These are phyloP conservation scores for Clathrospora elynae DNA, from an alignment of 2,329 filamentous ascomycete species.

Conservation along the genomic window DNA sequence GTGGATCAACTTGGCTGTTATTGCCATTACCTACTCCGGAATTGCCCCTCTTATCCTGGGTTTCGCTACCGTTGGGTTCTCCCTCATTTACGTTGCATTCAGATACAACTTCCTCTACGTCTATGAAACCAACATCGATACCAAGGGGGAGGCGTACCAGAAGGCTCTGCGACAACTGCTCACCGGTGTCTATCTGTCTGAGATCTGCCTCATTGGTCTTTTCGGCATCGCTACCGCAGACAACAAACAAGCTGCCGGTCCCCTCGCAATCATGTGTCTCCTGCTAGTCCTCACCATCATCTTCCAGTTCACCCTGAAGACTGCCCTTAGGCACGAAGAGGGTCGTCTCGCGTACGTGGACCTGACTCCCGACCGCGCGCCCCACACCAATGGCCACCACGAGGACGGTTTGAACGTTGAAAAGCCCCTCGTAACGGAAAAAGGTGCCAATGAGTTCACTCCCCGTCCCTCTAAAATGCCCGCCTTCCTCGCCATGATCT, in stretches of 20 bases:
- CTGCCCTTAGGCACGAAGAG: constrained; percentile 40
- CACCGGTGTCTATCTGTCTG: constrained; percentile 55
- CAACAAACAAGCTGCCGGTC: constrained; percentile 44
- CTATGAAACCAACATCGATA: constrained; percentile 54
- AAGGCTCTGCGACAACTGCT: constrained; percentile 55
- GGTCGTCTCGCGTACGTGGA: constrained; percentile 39
- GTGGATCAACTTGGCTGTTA: constrained; percentile 53
- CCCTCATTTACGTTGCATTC: constrained; percentile 54
- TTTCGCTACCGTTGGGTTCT: constrained; percentile 53
- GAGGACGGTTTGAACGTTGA: constrained; percentile 33
- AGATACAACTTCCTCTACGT: constrained; percentile 58
- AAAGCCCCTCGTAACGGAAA: constrained; percentile 13
- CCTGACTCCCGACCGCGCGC: constrained; percentile 22
- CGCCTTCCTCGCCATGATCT: constrained; percentile 37
- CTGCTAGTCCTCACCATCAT: constrained; percentile 49
- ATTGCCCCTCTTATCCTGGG: constrained; percentile 56
- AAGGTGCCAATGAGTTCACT: constrained; percentile 16
- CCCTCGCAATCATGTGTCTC: constrained; percentile 52
- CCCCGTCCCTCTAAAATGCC: constrained; percentile 35
- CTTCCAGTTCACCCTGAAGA: constrained; percentile 48
- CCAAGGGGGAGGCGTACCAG: constrained; percentile 54
- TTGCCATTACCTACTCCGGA: constrained; percentile 55
- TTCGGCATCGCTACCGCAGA: constrained; percentile 51
- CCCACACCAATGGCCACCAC: constrained; percentile 23
- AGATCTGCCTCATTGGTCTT: constrained; percentile 56